Percentiles rank a stretch among this genome's conserved stretches.
phyloP scores from a whole-genome alignment of 352 stramenopile species.

The Globisporangium perplexum region DNA sequence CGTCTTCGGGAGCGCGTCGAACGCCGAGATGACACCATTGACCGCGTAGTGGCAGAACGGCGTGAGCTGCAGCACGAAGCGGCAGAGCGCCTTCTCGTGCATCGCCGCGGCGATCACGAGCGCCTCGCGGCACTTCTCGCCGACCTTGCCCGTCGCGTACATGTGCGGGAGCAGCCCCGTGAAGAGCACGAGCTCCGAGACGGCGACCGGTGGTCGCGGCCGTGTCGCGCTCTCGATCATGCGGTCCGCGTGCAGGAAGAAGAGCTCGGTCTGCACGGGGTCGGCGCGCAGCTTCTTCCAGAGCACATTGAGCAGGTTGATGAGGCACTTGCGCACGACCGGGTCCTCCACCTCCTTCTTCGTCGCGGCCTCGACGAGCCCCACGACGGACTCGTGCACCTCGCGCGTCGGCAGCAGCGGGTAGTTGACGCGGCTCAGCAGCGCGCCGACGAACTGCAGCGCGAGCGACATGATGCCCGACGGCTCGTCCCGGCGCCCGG shows the following conservation, averaged over 20 bases:
- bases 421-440: slow-evolving; percentile 79
- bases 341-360: slow-evolving; percentile 78
- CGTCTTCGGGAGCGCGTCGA: slow-evolving; percentile 71
- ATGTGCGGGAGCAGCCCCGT: slow-evolving; percentile 81
- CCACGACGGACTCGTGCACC: slow-evolving; percentile 74
- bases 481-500: slow-evolving; percentile 57
- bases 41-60: slow-evolving; percentile 86
- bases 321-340: slow-evolving; percentile 78
- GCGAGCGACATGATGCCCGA: slow-evolving; percentile 82
- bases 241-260: slow-evolving; percentile 69
- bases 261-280: slow-evolving; percentile 85
- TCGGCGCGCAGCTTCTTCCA: slow-evolving; percentile 85
- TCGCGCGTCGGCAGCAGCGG: slow-evolving; percentile 76
- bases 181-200: slow-evolving; percentile 76
- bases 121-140: slow-evolving; percentile 79
- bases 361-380: slow-evolving; percentile 73
- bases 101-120: slow-evolving; percentile 74
- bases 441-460: slow-evolving; percentile 75
- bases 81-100: slow-evolving; percentile 68
- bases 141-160: slow-evolving; percentile 73
- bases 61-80: slow-evolving; percentile 81
- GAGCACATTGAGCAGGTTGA: slow-evolving; percentile 74
- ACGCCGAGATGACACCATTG: slow-evolving; percentile 78
- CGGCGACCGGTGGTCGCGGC: slow-evolving; percentile 18
- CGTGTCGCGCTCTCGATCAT: slow-evolving; percentile 48